These are phyloP conservation scores for Boletus smithii DNA, from an alignment of 1,284 basidiomycete genomes.

Conservation along the genomic window DNA sequence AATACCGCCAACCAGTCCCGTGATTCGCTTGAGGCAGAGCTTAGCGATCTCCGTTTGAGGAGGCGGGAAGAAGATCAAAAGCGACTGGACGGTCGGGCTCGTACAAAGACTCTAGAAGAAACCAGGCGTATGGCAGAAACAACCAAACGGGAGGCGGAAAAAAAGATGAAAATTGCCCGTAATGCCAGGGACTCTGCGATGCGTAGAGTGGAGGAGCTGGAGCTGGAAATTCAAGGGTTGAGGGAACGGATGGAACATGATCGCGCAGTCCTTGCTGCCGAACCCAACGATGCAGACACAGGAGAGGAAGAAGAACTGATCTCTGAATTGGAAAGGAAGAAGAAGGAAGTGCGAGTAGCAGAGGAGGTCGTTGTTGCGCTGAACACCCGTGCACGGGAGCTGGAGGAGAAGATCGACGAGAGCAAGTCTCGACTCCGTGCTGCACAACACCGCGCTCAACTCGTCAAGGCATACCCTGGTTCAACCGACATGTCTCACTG, in stretches of 20 bases:
- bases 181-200: slow-evolving; percentile 61
- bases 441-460: slow-evolving; percentile 51
- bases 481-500: slow-evolving; percentile 13
- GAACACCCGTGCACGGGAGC: slow-evolving; percentile 52
- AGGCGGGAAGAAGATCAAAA: slow-evolving; percentile 83
- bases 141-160: slow-evolving; percentile 80
- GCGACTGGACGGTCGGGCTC: slow-evolving; percentile 74
- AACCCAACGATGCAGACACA: slow-evolving; percentile 41
- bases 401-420: slow-evolving; percentile 54
- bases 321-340: slow-evolving; percentile 56
- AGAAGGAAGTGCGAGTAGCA: slow-evolving; percentile 64
- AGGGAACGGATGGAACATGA: slow-evolving; percentile 54
- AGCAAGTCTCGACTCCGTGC: slow-evolving; percentile 52
- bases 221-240: slow-evolving; percentile 65
- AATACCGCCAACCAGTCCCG: slow-evolving; percentile 60
- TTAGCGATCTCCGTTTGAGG: slow-evolving; percentile 70
- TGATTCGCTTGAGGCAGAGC: slow-evolving; percentile 62
- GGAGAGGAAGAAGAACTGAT: slow-evolving; percentile 48
- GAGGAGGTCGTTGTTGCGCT: slow-evolving; percentile 63
- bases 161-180: slow-evolving; percentile 73
- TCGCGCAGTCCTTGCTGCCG: slow-evolving; percentile 46
- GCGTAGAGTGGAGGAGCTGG: slow-evolving; percentile 63
- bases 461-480: slow-evolving; percentile 37
- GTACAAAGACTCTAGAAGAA: slow-evolving; percentile 85
- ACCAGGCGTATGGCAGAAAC: slow-evolving; percentile 80